These are phyloP conservation scores for Collybiopsis luxurians DNA, from an alignment of 768 basidiomycete genomes.

Conservation along the genomic window DNA sequence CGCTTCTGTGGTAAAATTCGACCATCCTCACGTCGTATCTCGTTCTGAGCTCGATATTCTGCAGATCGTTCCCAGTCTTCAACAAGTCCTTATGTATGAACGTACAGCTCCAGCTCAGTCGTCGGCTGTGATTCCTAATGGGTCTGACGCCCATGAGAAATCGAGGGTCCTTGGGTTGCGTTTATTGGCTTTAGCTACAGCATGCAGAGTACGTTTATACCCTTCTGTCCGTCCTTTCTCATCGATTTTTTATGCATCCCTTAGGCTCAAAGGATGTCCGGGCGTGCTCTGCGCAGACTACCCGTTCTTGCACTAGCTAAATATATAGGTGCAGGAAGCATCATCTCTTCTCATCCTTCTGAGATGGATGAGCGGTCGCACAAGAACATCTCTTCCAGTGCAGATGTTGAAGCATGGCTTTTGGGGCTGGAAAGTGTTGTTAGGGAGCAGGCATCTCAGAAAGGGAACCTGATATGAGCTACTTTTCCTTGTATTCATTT, in stretches of 20 bases:
- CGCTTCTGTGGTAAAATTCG: conserved; percentile 53
- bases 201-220: conserved; percentile 75
- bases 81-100: conserved; percentile 59
- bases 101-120: conserved; percentile 30
- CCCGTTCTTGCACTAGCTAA: conserved; percentile 91
- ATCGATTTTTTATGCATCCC: neutral
- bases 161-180: conserved; percentile 53
- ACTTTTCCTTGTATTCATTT: neutral
- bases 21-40: neutral
- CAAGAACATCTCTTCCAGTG: conserved; percentile 12
- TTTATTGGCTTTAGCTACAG: conserved; percentile 65
- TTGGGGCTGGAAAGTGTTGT: conserved; percentile 83
- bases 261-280: conserved; percentile 82
- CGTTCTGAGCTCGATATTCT: conserved; percentile 3
- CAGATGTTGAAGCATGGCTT: conserved; percentile 71
- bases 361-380: neutral
- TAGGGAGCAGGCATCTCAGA: conserved; percentile 49
- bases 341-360: conserved; percentile 10
- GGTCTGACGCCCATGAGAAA: conserved; percentile 41
- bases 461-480: conserved; percentile 36
- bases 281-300: conserved; percentile 86
- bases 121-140: conserved; percentile 7
- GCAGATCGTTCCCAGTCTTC: conserved; percentile 61
- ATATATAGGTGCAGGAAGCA: conserved; percentile 62
- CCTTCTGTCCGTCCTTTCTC: neutral